Evolutionary conservation across 2,329 filamentous ascomycete genomes (phyloP).

Genomic region (Xylariaceae sp.): DNA sequence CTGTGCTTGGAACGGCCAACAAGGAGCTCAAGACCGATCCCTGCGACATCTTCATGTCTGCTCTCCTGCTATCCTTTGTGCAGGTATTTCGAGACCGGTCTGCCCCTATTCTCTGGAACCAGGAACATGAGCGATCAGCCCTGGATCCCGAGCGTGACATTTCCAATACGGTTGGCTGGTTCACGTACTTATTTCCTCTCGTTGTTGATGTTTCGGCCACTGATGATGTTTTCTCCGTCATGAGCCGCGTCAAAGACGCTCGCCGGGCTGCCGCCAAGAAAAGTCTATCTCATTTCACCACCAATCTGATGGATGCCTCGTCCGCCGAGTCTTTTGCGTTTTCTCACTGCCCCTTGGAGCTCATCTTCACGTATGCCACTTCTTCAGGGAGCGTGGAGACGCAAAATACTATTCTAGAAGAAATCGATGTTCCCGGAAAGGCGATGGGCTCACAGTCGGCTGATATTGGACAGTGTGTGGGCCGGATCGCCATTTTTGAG

Average conservation of each 20-base stretch:
- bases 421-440: conserved; percentile 39
- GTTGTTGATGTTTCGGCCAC: conserved; percentile 39
- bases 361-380: conserved; percentile 56
- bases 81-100: conserved; percentile 51
- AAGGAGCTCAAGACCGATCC: conserved; percentile 48
- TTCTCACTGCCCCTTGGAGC: conserved; percentile 50
- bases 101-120: conserved; percentile 51
- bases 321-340: conserved; percentile 33
- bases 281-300: conserved; percentile 48
- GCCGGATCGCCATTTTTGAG: conserved; percentile 49
- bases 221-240: conserved; percentile 47
- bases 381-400: conserved; percentile 46
- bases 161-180: conserved; percentile 57
- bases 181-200: conserved; percentile 54
- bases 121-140: conserved; percentile 46
- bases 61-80: conserved; percentile 52
- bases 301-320: conserved; percentile 27
- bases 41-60: conserved; percentile 51
- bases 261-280: conserved; percentile 42
- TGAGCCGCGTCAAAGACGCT: conserved; percentile 52
- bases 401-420: conserved; percentile 47
- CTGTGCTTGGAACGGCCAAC: conserved; percentile 41
- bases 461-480: conserved; percentile 43
- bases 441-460: conserved; percentile 37
- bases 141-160: conserved; percentile 47